phyloP scores from a whole-genome alignment of 2,329 filamentous ascomycete genomes.

The Arthrobotrys musiformis region DNA sequence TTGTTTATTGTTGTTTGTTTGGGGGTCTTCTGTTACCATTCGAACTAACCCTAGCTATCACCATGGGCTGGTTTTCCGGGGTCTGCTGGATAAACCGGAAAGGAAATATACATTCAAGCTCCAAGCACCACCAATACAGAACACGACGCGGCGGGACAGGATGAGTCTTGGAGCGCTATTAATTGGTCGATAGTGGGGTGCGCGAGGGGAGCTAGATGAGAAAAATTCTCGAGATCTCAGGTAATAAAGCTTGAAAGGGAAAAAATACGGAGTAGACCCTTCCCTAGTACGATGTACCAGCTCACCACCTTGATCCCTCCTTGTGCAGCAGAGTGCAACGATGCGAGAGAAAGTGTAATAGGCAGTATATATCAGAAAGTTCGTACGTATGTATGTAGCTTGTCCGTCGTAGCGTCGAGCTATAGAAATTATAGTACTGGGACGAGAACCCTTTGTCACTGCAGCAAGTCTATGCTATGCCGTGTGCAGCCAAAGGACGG shows the following conservation, averaged over 20 bases:
- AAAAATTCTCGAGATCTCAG: slow-evolving; percentile 43
- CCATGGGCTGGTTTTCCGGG: slow-evolving; percentile 47
- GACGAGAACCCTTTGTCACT: slow-evolving; percentile 33
- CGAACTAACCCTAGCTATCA: slow-evolving; percentile 46
- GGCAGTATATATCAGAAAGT: background rate
- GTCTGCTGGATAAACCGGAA: slow-evolving; percentile 53
- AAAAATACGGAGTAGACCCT: slow-evolving; percentile 15
- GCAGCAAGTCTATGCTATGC: slow-evolving; percentile 55
- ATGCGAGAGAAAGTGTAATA: slow-evolving; percentile 22
- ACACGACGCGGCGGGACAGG: slow-evolving; percentile 53
- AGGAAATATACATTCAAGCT: slow-evolving; percentile 36
- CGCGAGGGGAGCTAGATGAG: slow-evolving; percentile 26
- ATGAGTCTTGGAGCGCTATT: slow-evolving; percentile 43
- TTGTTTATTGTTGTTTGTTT: slow-evolving; percentile 54
- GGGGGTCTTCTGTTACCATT: slow-evolving; percentile 35
- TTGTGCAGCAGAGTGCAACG: slow-evolving; percentile 24
- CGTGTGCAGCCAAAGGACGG: slow-evolving; percentile 54
- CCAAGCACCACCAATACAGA: slow-evolving; percentile 28
- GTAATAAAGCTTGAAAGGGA: background rate
- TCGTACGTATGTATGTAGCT: background rate
- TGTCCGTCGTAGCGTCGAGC: slow-evolving; percentile 19
- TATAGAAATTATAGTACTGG: slow-evolving; percentile 1
- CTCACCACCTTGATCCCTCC: slow-evolving; percentile 53
- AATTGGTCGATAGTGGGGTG: slow-evolving; percentile 36
- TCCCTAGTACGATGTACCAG: slow-evolving; percentile 21